Percentiles rank a stretch among this genome's conserved stretches.
These are phyloP conservation scores for Domatiomyces globalis DNA, from an alignment of 2,329 filamentous ascomycete genomes.

Conservation along the genomic window DNA sequence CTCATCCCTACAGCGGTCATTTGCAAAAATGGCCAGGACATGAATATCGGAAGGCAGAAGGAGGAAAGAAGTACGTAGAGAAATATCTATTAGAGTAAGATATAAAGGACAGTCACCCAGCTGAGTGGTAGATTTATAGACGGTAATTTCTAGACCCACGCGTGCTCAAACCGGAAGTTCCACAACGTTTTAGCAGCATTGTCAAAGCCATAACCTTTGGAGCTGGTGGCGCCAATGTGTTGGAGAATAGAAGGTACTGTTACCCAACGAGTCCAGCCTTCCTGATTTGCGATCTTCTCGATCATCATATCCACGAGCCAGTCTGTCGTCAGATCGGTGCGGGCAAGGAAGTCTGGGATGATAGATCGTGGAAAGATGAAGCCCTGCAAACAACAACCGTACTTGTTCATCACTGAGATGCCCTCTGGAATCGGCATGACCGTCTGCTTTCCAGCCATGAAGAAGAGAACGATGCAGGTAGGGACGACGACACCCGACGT, in stretches of 20 bases:
- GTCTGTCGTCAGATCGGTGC: slow-evolving; percentile 22
- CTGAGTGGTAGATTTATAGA: no score
- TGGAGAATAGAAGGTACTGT: slow-evolving; percentile 31
- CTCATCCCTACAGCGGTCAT: no score
- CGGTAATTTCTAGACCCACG: no score
- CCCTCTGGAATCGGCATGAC: slow-evolving; percentile 25
- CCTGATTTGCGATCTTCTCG: slow-evolving; percentile 29
- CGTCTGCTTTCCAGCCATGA: slow-evolving; percentile 28
- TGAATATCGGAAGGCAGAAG: no score
- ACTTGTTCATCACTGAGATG: slow-evolving; percentile 28
- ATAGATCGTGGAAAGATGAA: slow-evolving; percentile 29
- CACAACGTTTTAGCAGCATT: slow-evolving; percentile 2
- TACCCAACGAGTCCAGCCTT: slow-evolving; percentile 28
- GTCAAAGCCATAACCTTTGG: slow-evolving; percentile 19
- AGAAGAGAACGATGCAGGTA: slow-evolving; percentile 25
- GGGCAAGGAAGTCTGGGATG: slow-evolving; percentile 19
- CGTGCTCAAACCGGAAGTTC: slow-evolving; percentile 3
- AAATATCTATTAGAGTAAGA: no score
- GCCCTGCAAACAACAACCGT: slow-evolving; percentile 33
- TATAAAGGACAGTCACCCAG: no score
- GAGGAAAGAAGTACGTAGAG: no score
- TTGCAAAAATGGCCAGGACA: no score
- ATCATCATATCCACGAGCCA: slow-evolving; percentile 29
- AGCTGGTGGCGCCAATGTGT: slow-evolving; percentile 31
- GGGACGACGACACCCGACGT: slow-evolving; percentile 21